Evolutionary conservation across 345 rosid genomes (phyloP), one percentile per base, ranked within the genome.

Genomic region (Cardiospermum halicacabum): DNA sequence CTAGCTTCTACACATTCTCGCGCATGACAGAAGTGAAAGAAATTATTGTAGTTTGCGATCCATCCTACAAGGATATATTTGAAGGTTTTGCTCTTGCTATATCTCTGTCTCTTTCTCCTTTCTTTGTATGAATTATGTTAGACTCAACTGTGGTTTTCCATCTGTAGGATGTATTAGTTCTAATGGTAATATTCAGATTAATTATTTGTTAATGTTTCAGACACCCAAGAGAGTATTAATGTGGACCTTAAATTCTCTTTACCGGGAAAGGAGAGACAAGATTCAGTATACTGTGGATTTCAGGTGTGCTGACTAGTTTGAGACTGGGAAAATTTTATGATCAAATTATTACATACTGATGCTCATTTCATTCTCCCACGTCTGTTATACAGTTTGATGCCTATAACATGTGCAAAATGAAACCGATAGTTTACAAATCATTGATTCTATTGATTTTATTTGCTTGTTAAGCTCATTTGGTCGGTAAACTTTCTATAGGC

Each of bases 251-350:
- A 83, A 75, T 90, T 90, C 50, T 75, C 94, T 34, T 72, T 90
- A 58, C 98, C 98, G 9, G 98, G 96, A 58, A 90, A 90, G 78
- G 98, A 93, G 80, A 85, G 98, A 69, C 98, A 93, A 72, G 97
- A 93, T 71, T 93, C 98, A 53, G 97, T 93, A 30, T 84, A 76
- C 75, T 86, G 73, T 61, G 96, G 97, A 51, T 88, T 93, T 80
- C 97, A 93, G 98, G 98, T 92, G 58, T 48, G 15, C 56, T 15
- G 22, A 11, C 32, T 66, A 30, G 7, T 37, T 34, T 28, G 28
- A 12, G 18, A 56, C 64, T 26, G 16, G 60, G 37, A 49, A 53
- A 37, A 5, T 10, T 34, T 39, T 60, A 26, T 66, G 45, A 51
- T 34, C 25, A 53, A 42, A 51, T 58, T 24, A 42, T 63, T 26